A percentile compares a stretch with the other conserved stretches of the same genome.
Evolutionary conservation across 139 green algal genomes (phyloP).

Genomic region (Chlamydomonas incerta): DNA sequence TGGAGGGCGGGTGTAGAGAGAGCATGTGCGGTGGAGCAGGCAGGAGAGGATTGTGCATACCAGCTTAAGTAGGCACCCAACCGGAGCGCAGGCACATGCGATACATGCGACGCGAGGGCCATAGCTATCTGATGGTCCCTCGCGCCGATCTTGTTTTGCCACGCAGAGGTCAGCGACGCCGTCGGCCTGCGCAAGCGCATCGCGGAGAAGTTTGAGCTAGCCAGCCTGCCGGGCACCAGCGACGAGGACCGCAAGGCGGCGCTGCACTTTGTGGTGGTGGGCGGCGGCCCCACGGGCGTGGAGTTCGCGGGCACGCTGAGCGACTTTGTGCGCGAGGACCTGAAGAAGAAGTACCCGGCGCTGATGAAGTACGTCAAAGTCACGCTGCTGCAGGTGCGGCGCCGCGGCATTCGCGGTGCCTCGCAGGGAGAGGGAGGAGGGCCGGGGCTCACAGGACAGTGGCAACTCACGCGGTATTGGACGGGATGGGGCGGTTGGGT

Average conservation of each 20-base stretch:
- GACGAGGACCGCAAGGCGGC: conserved; percentile 55
- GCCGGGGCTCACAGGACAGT: no score
- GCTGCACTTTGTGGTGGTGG: conserved; percentile 88
- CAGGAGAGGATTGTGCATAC: no score
- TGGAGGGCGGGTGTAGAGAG: background rate
- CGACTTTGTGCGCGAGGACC: conserved; percentile 79
- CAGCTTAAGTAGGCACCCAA: no score
- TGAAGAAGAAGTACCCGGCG: conserved; percentile 70
- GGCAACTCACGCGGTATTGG: no score
- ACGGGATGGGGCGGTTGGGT: no score
- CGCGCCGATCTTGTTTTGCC: no score
- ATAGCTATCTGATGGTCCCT: no score
- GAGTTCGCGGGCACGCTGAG: conserved; percentile 85
- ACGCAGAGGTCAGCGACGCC: conserved; percentile 67
- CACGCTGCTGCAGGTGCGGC: conserved; percentile 61
- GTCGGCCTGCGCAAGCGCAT: conserved; percentile 65
- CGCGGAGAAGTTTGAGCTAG: conserved; percentile 78
- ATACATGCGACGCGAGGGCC: no score
- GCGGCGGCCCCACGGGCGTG: conserved; percentile 85
- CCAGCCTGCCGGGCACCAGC: conserved; percentile 72
- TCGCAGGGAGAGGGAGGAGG: no score
- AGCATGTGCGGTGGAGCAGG: no score
- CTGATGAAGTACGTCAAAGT: conserved; percentile 72
- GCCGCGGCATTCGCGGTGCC: no score
- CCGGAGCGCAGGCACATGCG: no score